Evolutionary conservation across 1,139 yeast genomes (phyloP), one percentile per base, ranked within the genome.

Genomic region (Meyerozyma sp.): DNA sequence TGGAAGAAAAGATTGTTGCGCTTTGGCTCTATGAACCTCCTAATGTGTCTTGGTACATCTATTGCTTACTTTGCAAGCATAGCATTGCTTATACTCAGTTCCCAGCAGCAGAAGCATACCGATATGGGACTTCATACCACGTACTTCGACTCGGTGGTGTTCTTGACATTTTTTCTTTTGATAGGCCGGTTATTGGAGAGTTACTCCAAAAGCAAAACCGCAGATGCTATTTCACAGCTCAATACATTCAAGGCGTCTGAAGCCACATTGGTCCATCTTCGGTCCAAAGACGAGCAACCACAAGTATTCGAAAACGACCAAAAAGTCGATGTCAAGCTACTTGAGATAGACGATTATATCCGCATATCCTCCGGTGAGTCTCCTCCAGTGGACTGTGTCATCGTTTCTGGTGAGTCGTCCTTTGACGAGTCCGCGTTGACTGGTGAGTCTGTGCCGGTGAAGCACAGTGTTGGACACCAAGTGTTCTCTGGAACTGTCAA

Each of bases 341-440:
- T 85, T 39, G 94, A 85, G 53, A 63, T 76, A 21, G 88, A 83
- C 7, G 94, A 85, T 55, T 66, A 56, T 42, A 79, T 84, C 20
- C 65, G 75, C 34, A 68, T 85, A 14, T 61, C 75, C 3, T 75
- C 87, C 0, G 94, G 94, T 2, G 84, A 80, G 54, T 77, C 88
- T 0, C 88, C 89, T 1, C 83, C 91, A 2, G 78, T 81, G 3
- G 94, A 85, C 56, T 81, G 87, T 49, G 75, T 81, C 2, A 67
- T 85, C 18, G 62, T 75, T n/a, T 68, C 72, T 9, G 88, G 89
- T 1, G 53, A 60, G 2, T 61, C 85, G 0, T 77, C 77, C 34
- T 83, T 86, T 59, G 88, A 86, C 54, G 94, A 85, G 55, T 79
- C 89, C 36, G 87, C 91, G 20, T 67, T 86, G 14, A 85, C 94